Evolutionary conservation across 2,329 filamentous ascomycete genomes (phyloP), one percentile per base, ranked within the genome.

Genomic region (Ophiostoma sp.): DNA sequence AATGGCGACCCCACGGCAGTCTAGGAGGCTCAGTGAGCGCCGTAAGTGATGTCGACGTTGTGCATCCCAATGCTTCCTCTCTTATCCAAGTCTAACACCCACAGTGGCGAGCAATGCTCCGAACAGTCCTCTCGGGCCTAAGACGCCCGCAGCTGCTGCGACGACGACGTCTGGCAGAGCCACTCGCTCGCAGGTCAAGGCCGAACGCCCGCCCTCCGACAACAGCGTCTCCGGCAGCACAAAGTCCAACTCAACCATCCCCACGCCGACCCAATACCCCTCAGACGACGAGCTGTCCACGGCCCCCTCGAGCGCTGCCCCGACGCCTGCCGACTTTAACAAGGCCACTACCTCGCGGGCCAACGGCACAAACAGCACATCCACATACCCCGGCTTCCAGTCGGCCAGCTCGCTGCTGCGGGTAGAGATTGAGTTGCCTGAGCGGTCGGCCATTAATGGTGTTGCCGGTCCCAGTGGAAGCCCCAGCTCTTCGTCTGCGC

Each of bases 281-380:
- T 80, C 80, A 3, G 82, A 82, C 25, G 82, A 81, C 74, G 84
- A 82, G 33, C 81, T 82, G 73, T 81, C 81, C 17, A 86, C 84
- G 8, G 83, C 84, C 2, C 79, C 83, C 36, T 85, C 84, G 28
- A 85, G 84, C 76, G 79, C 80, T 76, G 79, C 80, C 15, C 79
- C 82, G 8, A 85, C 83, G 0, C 84, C 84, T 2, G 19, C 25
- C 12, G 28, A 52, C 28, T 80, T 79, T 6, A 80, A n/a, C 11
- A 66, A 75, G 2, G 68, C 77, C 5, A 70, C 74, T 12, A 78
- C 77, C 12, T 48, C 42, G 42, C 42, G 73, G 25, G 25, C 12
- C 33, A 36, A 73, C 42, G 55, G 50, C 50, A 75, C 19, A 71
- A 52, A 15, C 59, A 76, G 69, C 15, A 33, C 22, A 15, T 48